Evolutionary conservation across 116 monocot genomes (phyloP).

Genomic region (Phalaenopsis hybrid): DNA sequence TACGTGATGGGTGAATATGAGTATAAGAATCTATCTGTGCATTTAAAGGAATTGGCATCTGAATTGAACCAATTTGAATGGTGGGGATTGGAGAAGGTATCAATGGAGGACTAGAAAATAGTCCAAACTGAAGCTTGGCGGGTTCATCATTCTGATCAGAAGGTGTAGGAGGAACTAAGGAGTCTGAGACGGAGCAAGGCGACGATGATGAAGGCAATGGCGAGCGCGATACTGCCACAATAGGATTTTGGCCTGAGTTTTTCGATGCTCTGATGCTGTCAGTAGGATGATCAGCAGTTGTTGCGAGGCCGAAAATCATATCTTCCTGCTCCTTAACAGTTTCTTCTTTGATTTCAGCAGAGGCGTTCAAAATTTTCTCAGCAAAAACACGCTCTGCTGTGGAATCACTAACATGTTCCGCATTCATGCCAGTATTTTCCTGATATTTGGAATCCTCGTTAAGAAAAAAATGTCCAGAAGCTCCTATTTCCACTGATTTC

Average conservation of each 20-base stretch:
- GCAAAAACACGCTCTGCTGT: slow-evolving; percentile 1
- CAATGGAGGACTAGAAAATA: slow-evolving; percentile 83
- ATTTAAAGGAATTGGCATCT: slow-evolving; percentile 86
- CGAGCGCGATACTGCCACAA: slow-evolving; percentile 4
- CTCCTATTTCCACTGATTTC: slow-evolving; percentile 14
- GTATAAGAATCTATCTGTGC: slow-evolving; percentile 45
- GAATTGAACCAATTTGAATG: slow-evolving; percentile 97
- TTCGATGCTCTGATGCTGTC: slow-evolving; percentile 8
- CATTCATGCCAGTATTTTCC: slow-evolving; percentile 3
- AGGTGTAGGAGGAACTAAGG: slow-evolving; percentile 20
- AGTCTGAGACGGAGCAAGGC: slow-evolving; percentile 12
- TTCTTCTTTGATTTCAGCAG: slow-evolving; percentile 19
- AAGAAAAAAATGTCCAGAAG: too few relatives aligned
- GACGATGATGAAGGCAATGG: slow-evolving; percentile 13
- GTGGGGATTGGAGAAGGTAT: slow-evolving; percentile 90
- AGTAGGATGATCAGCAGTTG: not conserved
- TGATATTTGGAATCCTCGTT: slow-evolving; percentile 7
- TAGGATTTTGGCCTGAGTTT: slow-evolving; percentile 10
- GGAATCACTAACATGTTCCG: slow-evolving; percentile 1
- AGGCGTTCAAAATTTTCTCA: not conserved
- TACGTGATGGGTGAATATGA: slow-evolving; percentile 51
- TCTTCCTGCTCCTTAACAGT: slow-evolving; percentile 39
- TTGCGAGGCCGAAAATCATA: slow-evolving; percentile 26
- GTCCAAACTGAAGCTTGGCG: slow-evolving; percentile 66
- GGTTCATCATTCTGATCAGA: slow-evolving; percentile 21